Base-by-base conservation (phyloP, 2,329 filamentous ascomycete genomes). In the Colletotrichum sp. region DNA sequence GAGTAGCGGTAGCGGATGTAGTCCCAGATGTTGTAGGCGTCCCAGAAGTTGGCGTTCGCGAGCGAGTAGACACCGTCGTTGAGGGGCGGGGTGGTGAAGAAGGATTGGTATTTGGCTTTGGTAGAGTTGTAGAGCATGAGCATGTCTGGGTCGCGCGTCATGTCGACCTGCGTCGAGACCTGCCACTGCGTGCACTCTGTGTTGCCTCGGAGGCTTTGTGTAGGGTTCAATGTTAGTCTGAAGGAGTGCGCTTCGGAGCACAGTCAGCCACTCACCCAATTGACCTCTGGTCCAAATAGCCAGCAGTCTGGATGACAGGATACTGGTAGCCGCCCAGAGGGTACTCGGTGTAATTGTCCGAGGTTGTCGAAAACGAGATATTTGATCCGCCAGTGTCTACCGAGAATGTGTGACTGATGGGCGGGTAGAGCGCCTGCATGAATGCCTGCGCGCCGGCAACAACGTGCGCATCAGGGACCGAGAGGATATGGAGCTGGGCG, bases 371-470 rank as follows among this genome's bases (percentile, higher is more conserved):
- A 13, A 65, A 70, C 15, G 78, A 76, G 11, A 78, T 57, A 27
- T 77, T 78, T 6, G 78, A 77, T 27, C 83, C 83, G 19, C 82
- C 83, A 16, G 86, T 86, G 3, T 86, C 82, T 6, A 83, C 81
- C 8, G 83, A 80, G 36, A 85, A 86, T 1, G 80, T 78, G 12
- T 80, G 76, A 6, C 88, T 87, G 1, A 90, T 89, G 0, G 95
- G 94, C 4, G 96, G 95, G 81, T 98, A 98, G 6, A 98, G 87
- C 6, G 94, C 95, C 82, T 98, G 96, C 79, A 97, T 85, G 84
- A 98, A 98, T 1, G 93, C 95, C 68, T 91, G 87, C 39, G 94
- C 95, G 4, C 94, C 92, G 76, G 90, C 92, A 68, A 92, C 90
- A 36, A 96, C 81, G 80, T 85, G 88, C 30, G 84, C 82, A 67